These are phyloP conservation scores for Ascocoryne sarcoides DNA, from an alignment of 2,329 filamentous ascomycete genomes.

Conservation along the genomic window DNA sequence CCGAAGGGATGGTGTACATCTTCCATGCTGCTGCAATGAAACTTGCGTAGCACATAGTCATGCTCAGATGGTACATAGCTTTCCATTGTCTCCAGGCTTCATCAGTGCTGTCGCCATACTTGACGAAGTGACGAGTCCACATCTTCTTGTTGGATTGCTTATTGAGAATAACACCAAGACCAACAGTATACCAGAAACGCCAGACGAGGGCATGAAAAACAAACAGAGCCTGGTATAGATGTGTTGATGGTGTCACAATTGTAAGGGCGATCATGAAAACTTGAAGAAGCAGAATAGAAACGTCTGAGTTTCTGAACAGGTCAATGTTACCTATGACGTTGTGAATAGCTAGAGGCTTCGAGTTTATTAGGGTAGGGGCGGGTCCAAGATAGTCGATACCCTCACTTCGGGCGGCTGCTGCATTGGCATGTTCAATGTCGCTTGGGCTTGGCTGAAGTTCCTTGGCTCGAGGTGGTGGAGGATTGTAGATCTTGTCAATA, in stretches of 20 bases:
- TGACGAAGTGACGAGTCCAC: constrained; percentile 96
- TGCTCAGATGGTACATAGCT: constrained; percentile 85
- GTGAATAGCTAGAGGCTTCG: constrained; percentile 61
- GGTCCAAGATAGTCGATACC: constrained; percentile 22
- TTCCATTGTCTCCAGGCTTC: constrained; percentile 99
- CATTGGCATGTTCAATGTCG: constrained; percentile 30
- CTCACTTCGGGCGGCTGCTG: constrained; percentile 28
- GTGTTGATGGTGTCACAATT: constrained; percentile 67
- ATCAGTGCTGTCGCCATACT: constrained; percentile 80
- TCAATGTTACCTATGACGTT: constrained; percentile 87
- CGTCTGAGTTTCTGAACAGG: constrained; percentile 78
- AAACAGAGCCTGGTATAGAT: constrained; percentile 68
- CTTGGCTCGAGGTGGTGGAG: constrained; percentile 62
- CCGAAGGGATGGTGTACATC: constrained; percentile 78
- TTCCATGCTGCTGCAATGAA: constrained; percentile 93
- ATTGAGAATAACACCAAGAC: constrained; percentile 76
- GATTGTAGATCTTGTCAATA: constrained; percentile 96
- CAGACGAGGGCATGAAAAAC: constrained; percentile 71
- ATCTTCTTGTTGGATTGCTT: constrained; percentile 82
- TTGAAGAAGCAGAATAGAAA: constrained; percentile 67
- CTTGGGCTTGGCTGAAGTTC: constrained; percentile 23
- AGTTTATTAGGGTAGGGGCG: neutral
- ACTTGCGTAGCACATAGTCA: constrained; percentile 79
- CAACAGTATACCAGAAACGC: constrained; percentile 87
- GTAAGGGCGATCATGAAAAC: constrained; percentile 68